These are phyloP conservation scores for Balakata baccata DNA, from an alignment of 345 rosid species.

Conservation along the genomic window DNA sequence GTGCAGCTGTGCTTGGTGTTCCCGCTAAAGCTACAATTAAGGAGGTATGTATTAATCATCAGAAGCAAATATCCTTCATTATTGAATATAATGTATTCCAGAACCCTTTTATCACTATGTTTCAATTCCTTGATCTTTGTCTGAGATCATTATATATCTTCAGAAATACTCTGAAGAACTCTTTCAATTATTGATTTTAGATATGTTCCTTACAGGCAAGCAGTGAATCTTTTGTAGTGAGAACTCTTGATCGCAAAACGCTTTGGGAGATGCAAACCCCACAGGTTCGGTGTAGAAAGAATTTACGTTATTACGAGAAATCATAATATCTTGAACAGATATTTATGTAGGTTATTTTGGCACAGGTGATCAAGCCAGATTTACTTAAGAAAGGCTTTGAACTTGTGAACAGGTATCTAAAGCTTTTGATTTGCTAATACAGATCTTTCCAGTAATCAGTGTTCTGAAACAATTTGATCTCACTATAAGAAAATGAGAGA, in stretches of 20 bases:
- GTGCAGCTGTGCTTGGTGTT: constrained; percentile 98
- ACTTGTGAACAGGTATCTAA: constrained; percentile 70
- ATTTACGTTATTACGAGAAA: background rate
- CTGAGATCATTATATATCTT: background rate
- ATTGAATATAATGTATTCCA: background rate
- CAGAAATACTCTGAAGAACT: background rate
- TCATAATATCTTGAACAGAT: constrained; percentile 6
- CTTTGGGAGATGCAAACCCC: constrained; percentile 99
- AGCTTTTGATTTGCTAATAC: background rate
- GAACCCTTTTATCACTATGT: background rate
- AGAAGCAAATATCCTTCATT: background rate
- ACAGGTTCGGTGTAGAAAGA: constrained; percentile 50
- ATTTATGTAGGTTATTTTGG: constrained; percentile 1
- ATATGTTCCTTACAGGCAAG: constrained; percentile 51
- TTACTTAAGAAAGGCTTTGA: constrained; percentile 82
- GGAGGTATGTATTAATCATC: constrained; percentile 48
- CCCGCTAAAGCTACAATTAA: constrained; percentile 95
- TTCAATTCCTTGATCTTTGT: background rate
- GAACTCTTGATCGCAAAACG: constrained; percentile 80
- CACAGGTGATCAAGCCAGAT: constrained; percentile 74
- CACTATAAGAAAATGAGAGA: no score
- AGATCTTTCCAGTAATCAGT: background rate
- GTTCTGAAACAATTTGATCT: background rate
- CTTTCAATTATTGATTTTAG: background rate
- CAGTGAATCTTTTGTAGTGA: constrained; percentile 68